Evolutionary conservation across 306 rosid genomes (phyloP), one percentile per base, ranked within the genome.

Genomic region (Sesbania bispinosa): DNA sequence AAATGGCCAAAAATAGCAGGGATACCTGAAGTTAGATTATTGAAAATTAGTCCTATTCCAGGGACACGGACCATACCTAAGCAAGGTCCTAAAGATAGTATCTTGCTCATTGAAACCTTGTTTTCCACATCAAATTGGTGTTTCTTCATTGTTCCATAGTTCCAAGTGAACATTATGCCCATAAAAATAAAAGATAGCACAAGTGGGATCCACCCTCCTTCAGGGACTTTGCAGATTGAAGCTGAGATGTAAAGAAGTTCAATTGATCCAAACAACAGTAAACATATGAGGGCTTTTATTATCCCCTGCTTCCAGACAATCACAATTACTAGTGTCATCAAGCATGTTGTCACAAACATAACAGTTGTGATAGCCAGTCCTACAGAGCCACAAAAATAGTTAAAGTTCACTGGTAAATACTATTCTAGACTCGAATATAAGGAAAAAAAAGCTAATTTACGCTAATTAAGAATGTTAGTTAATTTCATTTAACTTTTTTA

Each of bases 261-360:
- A 48, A 73, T 60, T 1, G 83, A 66, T 41, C 83, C 83, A 59
- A 79, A 79, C 41, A 79, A 50, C 1, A 73, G 35, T 36, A 73
- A 66, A 67, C 71, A 79, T 21, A 54, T 45, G 29, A 89, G 24
- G 67, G 89, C 87, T 58, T 32, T 71, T 9, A 73, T 10, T 23
- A 83, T 62, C 21, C 77, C 86, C 69, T 78, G 67, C 78, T 87
- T 87, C 98, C 96, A 88, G 21, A 89, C 88, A 10, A 88, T 76
- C 21, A 84, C 45, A 45, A 88, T 87, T 45, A 88, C 89, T 16
- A 92, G 77, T 35, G 85, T 64, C 96, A 89, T 89, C 81, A 92
- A 79, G 71, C 90, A 79, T 50, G 83, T 79, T 66, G 83, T 79
- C 65, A 79, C 83, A 38, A 79, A 74, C 83, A 79, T 79, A 15